Evolutionary conservation across 495 filamentous ascomycete species (phyloP), one percentile per base, ranked within the genome.

Genomic region (Penicillium coprophilum): DNA sequence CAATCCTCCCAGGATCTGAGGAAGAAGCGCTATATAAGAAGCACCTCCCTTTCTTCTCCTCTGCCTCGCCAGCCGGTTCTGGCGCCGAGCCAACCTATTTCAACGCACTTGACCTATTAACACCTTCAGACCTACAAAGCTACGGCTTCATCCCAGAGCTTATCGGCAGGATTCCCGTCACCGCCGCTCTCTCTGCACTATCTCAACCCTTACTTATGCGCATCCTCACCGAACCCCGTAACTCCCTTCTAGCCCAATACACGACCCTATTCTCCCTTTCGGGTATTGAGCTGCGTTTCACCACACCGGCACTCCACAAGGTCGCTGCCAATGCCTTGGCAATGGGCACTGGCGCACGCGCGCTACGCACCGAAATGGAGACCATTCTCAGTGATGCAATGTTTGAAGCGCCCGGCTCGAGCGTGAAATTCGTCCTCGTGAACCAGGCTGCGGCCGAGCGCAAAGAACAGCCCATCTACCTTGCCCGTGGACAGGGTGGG

Each of bases 61-160:
- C 82, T 13, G 62, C 66, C 21, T 60, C 71, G 10, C 57, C 71
- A 28, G 46, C 67, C 44, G 58, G 69, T 8, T 50, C 70, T 27
- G 57, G 71, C 28, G 60, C 56, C 47, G 71, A 78, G 32, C 74
- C 81, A 40, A 73, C 70, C 40, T 80, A 79, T 51, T 88, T 90
- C 64, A 95, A 93, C 38, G 85, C 90, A 17, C 79, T 97, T 2
- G 90, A 96, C 58, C 83, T 96, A 4, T 79, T 91, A 34, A 86
- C 86, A 20, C 90, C 91, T 1, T 79, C 84, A 1, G 94, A 98
- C 65, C 77, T 98, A 4, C 91, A 97, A 71, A 84, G 80, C 36
- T 98, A 89, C 67, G 95, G 95, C 31, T 88, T 98, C 53, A 97
- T 98, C 55, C 94, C 94, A 9, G 94, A 98, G 72, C 81, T 97